These are phyloP conservation scores for Russula virescens DNA, from an alignment of 768 basidiomycete genomes.

Conservation along the genomic window DNA sequence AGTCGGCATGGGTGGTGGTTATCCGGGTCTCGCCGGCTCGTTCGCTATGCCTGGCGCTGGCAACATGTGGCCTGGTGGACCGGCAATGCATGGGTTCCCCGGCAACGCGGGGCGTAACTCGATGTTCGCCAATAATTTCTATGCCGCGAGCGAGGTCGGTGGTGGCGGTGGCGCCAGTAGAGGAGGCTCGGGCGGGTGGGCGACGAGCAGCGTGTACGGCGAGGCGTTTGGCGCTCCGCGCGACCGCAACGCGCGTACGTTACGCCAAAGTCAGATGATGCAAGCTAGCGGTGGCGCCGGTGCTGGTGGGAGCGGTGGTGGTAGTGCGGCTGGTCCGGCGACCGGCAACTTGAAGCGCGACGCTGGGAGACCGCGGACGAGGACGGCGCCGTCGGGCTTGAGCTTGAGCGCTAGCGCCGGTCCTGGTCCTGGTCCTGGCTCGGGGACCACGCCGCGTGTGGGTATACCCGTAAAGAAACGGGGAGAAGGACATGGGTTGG, in stretches of 20 bases:
- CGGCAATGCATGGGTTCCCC: slow-evolving; percentile 47
- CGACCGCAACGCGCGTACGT: slow-evolving; percentile 27
- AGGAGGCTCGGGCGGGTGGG: slow-evolving; percentile 31
- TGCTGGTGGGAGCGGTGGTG: neutral
- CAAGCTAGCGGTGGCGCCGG: slow-evolving; percentile 7
- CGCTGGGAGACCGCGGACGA: slow-evolving; percentile 28
- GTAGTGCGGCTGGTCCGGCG: slow-evolving; percentile 18
- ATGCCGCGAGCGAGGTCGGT: slow-evolving; percentile 43
- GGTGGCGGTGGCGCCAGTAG: slow-evolving; percentile 33
- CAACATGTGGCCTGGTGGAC: slow-evolving; percentile 37
- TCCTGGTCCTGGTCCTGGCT: too few species aligned
- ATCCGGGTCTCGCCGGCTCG: neutral
- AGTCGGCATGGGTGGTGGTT: slow-evolving; percentile 16
- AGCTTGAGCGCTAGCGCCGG: too few species aligned
- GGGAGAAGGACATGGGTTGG: slow-evolving; percentile 17
- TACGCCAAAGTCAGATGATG: slow-evolving; percentile 7
- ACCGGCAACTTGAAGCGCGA: slow-evolving; percentile 7
- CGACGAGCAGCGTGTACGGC: slow-evolving; percentile 65
- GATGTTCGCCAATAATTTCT: slow-evolving; percentile 64
- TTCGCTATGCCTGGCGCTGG: slow-evolving; percentile 28
- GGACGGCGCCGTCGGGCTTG: slow-evolving; percentile 30
- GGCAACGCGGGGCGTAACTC: slow-evolving; percentile 36
- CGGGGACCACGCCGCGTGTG: neutral
- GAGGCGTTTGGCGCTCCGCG: slow-evolving; percentile 35
- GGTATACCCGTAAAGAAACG: slow-evolving; percentile 7